phyloP scores from a whole-genome alignment of 257 asterid genomes.

The Eucommia ulmoides region DNA sequence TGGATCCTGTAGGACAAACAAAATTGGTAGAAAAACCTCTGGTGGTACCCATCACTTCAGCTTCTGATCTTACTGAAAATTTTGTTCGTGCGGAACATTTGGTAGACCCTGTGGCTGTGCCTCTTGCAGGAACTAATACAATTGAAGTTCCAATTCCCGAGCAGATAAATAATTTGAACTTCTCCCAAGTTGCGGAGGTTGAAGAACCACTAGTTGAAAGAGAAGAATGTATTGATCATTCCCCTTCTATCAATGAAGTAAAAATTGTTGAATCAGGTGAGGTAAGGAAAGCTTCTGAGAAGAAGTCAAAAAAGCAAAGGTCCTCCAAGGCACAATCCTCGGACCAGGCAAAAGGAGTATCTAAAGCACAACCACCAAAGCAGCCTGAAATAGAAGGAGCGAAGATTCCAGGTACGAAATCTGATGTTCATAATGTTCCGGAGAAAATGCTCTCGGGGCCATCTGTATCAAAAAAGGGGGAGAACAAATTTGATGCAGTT shows the following conservation, averaged over 20 bases:
- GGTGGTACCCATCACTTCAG: too few species aligned
- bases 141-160: conserved; percentile 12
- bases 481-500: not conserved
- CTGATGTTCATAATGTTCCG: conserved; percentile 19
- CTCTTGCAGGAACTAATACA: conserved; percentile 10
- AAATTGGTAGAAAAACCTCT: conserved; percentile 17
- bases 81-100: not conserved
- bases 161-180: conserved; percentile 16
- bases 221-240: conserved; percentile 22
- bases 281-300: conserved; percentile 51
- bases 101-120: conserved; percentile 19
- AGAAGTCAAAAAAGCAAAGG: conserved; percentile 85
- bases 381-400: conserved; percentile 26
- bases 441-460: conserved; percentile 19
- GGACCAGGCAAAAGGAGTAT: conserved; percentile 28
- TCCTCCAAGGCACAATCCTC: conserved; percentile 41
- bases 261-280: not conserved
- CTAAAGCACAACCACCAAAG: conserved; percentile 39
- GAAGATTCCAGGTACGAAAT: conserved; percentile 19
- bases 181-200: conserved; percentile 15
- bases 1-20: too few species aligned
- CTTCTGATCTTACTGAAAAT: not conserved
- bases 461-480: conserved; percentile 28
- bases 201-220: conserved; percentile 21
- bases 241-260: conserved; percentile 13